phyloP scores from a whole-genome alignment of 345 rosid genomes.

The Eucalyptus virginea region DNA sequence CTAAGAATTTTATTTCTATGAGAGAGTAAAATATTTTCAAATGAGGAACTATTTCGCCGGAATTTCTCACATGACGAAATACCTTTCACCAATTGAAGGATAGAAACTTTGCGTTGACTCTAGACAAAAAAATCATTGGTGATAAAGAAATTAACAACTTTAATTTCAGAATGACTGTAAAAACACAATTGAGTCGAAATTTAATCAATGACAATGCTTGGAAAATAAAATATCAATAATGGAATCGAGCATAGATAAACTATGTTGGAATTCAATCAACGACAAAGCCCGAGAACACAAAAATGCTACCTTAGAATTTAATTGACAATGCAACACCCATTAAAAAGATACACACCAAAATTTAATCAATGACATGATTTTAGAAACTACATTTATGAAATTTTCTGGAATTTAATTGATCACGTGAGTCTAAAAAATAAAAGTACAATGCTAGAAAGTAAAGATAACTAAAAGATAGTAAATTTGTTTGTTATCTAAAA shows the following conservation, averaged over 20 bases:
- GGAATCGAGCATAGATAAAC: too few relatives aligned
- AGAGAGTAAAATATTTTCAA: neutral
- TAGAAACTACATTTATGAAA: too few relatives aligned
- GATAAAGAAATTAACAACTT: neutral
- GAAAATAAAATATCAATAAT: neutral
- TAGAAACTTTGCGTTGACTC: neutral
- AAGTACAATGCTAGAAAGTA: accelerated
- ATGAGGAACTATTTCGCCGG: neutral
- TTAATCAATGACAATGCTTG: neutral
- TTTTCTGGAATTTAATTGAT: accelerated
- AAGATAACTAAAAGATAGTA: neutral
- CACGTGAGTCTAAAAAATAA: too few relatives aligned
- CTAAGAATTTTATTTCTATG: neutral
- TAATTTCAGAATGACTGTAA: neutral
- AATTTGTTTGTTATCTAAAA: too few relatives aligned
- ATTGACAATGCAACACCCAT: neutral
- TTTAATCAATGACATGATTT: too few relatives aligned
- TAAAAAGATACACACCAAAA: too few relatives aligned
- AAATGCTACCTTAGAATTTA: too few relatives aligned
- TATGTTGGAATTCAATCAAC: neutral
- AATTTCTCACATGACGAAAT: too few relatives aligned
- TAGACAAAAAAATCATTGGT: neutral
- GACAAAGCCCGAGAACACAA: neutral
- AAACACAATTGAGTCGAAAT: too few relatives aligned
- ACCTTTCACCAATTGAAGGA: neutral